phyloP scores from a whole-genome alignment of 306 rosid species.

The Pueraria montana region DNA sequence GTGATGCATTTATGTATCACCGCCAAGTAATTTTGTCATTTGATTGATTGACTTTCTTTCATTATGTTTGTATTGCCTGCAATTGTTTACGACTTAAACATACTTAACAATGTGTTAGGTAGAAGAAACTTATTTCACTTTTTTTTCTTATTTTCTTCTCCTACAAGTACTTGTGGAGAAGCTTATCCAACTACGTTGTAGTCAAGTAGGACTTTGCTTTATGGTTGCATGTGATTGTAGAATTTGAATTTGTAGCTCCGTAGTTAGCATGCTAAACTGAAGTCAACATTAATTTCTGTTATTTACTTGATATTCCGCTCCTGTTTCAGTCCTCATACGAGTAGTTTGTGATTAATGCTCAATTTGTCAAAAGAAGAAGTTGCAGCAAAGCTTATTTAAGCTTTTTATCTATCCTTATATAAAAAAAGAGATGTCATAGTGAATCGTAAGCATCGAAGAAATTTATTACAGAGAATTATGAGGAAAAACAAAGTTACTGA shows the following conservation, averaged over 20 bases:
- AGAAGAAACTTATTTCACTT: no score
- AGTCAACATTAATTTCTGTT: neutral
- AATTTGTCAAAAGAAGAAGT: constrained; percentile 9
- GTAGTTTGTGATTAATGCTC: neutral
- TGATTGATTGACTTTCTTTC: neutral
- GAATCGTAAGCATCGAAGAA: constrained; percentile 31
- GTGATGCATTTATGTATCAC: constrained; percentile 33
- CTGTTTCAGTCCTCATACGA: neutral
- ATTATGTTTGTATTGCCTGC: neutral
- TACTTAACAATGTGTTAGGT: no score
- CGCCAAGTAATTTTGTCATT: neutral
- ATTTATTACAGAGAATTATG: constrained; percentile 8
- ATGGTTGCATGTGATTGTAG: neutral
- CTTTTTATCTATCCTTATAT: neutral
- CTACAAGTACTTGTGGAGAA: no score
- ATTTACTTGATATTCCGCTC: neutral
- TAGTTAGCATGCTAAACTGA: constrained; percentile 12
- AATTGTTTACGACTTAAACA: neutral
- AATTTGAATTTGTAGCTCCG: neutral
- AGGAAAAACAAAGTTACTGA: constrained; percentile 25
- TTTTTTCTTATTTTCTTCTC: no score
- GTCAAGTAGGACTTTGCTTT: neutral
- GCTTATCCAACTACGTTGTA: neutral
- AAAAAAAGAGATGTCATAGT: constrained; percentile 30
- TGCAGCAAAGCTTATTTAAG: constrained; percentile 22